These are phyloP conservation scores for Flueggea neowawraea DNA, from an alignment of 441 rosid species.

Conservation along the genomic window DNA sequence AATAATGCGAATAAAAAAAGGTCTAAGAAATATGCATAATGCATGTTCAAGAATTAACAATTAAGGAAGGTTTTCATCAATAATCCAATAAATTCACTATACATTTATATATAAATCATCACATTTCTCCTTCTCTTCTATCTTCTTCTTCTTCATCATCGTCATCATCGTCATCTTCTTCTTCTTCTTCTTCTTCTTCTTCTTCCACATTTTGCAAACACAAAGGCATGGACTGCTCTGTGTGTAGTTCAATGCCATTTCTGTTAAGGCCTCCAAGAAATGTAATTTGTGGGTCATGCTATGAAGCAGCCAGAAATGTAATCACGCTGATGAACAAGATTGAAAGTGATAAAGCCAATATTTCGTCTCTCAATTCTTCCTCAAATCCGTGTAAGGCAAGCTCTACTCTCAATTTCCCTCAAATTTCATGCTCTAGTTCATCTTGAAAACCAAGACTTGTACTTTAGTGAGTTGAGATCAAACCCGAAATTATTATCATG, in stretches of 20 bases:
- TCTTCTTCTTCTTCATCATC: not conserved
- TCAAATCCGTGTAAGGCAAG: conserved; percentile 67
- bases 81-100: too few species aligned
- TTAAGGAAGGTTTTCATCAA: not conserved
- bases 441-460: not conserved
- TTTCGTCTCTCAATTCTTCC: conserved; percentile 21
- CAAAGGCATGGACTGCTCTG: conserved; percentile 56
- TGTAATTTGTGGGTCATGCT: conserved; percentile 73
- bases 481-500: too few species aligned
- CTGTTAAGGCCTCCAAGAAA: conserved; percentile 86
- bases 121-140: not conserved
- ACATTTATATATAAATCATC: too few species aligned
- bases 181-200: not conserved
- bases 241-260: conserved; percentile 70
- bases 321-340: conserved; percentile 50
- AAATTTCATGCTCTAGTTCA: not conserved
- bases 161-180: not conserved
- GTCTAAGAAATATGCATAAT: conserved; percentile 12
- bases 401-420: conserved; percentile 9
- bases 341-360: conserved; percentile 25
- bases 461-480: too few species aligned
- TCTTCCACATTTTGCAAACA: not conserved
- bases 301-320: conserved; percentile 55
- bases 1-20: conserved; percentile 3
- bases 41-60: conserved; percentile 1